phyloP scores from a whole-genome alignment of 1,284 basidiomycete genomes.

The Irpex rosettiformis region DNA sequence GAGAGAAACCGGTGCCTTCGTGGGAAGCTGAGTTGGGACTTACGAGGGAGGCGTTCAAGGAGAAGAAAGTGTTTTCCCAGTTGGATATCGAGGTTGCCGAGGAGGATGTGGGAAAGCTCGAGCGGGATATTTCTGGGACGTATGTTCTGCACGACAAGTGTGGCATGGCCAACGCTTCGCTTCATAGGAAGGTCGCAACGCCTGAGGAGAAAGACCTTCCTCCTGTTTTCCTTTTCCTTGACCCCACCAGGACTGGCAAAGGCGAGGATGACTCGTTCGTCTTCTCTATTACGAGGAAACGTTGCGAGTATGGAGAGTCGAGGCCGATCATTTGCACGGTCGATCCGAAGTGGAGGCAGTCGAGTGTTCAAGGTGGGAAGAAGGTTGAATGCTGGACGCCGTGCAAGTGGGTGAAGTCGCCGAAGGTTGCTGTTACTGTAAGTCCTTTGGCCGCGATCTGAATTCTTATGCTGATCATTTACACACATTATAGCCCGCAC shows the following conservation, averaged over 20 bases:
- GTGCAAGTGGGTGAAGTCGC: conserved; percentile 57
- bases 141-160: conserved; percentile 84
- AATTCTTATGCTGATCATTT: conserved; percentile 12
- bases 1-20: conserved; percentile 71
- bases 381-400: conserved; percentile 57
- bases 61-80: conserved; percentile 65
- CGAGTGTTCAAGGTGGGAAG: conserved; percentile 43
- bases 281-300: conserved; percentile 74
- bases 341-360: conserved; percentile 75
- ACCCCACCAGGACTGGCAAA: conserved; percentile 79
- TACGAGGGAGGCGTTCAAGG: conserved; percentile 57
- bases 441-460: conserved; percentile 19
- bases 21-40: conserved; percentile 89
- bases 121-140: conserved; percentile 77
- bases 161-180: conserved; percentile 84
- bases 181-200: conserved; percentile 64
- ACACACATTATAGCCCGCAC: conserved; percentile 45
- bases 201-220: conserved; percentile 46
- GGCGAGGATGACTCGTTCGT: conserved; percentile 74
- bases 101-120: conserved; percentile 52
- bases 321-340: conserved; percentile 74
- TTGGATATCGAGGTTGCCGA: conserved; percentile 60
- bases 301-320: conserved; percentile 78
- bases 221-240: conserved; percentile 79
- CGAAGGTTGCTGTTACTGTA: conserved; percentile 50